Conservation (phyloP, 352 stramenopile species). For the Globisporangium splendens region DNA sequence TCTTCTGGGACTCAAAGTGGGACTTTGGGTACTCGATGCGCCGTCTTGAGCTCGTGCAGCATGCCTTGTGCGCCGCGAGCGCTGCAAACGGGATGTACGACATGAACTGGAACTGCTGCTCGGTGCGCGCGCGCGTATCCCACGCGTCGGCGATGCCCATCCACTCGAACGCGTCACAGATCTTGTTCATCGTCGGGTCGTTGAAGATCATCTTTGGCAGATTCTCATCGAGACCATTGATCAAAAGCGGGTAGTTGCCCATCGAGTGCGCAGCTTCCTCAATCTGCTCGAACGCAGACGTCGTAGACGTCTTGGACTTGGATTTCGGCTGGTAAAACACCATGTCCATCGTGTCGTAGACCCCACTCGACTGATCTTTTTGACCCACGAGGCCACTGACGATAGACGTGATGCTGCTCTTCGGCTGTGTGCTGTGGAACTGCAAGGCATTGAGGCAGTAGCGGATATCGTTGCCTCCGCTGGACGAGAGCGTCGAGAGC, state of each 20-base stretch:
- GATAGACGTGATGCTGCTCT: constrained; percentile 23
- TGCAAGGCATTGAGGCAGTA: constrained; percentile 96
- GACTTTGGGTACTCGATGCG: constrained; percentile 69
- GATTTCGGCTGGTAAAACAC: constrained; percentile 69
- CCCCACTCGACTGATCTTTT: constrained; percentile 55
- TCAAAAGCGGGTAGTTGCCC: constrained; percentile 74
- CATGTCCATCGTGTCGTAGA: constrained; percentile 67
- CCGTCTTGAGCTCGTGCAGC: constrained; percentile 68
- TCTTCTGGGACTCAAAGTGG: constrained; percentile 54
- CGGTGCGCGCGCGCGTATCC: constrained; percentile 45
- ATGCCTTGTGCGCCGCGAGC: constrained; percentile 61
- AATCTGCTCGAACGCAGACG: constrained; percentile 43
- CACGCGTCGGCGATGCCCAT: constrained; percentile 76
- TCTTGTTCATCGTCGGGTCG: constrained; percentile 86
- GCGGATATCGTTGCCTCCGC: constrained; percentile 90
- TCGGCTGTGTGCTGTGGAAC: constrained; percentile 78
- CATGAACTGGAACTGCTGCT: constrained; percentile 74
- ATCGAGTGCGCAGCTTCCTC: constrained; percentile 66
- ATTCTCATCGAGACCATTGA: constrained; percentile 89
- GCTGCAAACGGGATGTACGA: constrained; percentile 72
- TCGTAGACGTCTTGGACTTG: constrained; percentile 18
- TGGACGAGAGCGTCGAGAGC: constrained; percentile 53
- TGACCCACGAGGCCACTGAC: constrained; percentile 39
- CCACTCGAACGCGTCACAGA: constrained; percentile 81
- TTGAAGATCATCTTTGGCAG: constrained; percentile 86